Base-by-base conservation (phyloP, 148 eudicot species). In the Diospyros kaki region DNA sequence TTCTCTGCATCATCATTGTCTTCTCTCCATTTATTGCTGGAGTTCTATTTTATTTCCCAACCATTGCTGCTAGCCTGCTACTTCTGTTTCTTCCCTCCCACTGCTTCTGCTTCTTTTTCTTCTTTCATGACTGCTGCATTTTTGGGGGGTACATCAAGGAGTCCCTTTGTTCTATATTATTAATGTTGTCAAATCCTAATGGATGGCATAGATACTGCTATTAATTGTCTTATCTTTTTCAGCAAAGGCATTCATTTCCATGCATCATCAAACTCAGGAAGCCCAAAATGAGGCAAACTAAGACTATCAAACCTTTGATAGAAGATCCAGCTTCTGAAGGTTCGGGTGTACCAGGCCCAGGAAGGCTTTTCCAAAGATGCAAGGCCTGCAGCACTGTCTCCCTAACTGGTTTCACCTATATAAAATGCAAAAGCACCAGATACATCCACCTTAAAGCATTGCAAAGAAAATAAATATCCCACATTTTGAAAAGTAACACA, bases 351-450 rank as follows among this genome's bases (percentile, higher is more conserved):
- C 85, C 83, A 66, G 86, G 78, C 43, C 84, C 86, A 67, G 80
- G 88, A 73, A 90, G 77, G 69, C 81, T 86, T 89, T 58, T 90
- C 98, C 98, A 93, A 70, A 86, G 82, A 68, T 81, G 84, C 55
- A 93, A 84, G 72, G 93, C 91, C 50, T 90, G 93, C 58, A 80
- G 65, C 69, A 92, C 87, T 66, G 91, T 77, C 63, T 93, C 98
- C 80, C 98, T 84, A 58, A 91, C 98, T 67, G 98, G 98, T 84
- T 93, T 93, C 55, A 93, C 92, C 98, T 93, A 84, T 55, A 82
- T 66, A 41, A 53, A 66, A 43, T 18, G 71, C 42, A 72, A 68
- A 72, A 66, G 50, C 52, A 76, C 38, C 66, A 54, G 17, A 79
- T 59, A 41, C 62, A 38, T 75, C 84, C 67, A 81, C 77, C 44